phyloP scores from a whole-genome alignment of 2,329 filamentous ascomycete species.

The Penicillium capsulatum region DNA sequence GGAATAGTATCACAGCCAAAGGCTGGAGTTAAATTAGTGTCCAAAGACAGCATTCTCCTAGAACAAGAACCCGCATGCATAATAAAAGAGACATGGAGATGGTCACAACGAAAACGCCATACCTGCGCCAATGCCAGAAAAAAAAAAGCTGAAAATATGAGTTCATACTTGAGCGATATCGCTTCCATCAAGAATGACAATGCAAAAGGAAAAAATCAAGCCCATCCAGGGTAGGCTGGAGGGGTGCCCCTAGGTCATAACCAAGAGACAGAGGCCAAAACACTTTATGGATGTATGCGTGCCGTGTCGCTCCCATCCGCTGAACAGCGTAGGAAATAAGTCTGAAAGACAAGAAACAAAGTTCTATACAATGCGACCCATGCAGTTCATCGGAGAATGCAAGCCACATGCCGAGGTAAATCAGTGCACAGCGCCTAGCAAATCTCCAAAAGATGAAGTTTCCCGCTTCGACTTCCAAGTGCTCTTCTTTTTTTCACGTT shows the following conservation, averaged over 20 bases:
- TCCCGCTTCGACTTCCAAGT: conserved; percentile 45
- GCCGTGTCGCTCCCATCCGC: conserved; percentile 13
- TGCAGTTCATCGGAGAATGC: neutral
- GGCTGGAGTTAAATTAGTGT: no score
- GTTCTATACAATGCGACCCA: conserved; percentile 16
- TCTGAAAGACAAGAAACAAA: conserved; percentile 3
- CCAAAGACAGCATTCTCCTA: no score
- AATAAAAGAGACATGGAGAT: conserved; percentile 1
- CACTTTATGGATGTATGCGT: conserved; percentile 17
- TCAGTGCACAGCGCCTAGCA: conserved; percentile 38
- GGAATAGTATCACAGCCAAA: no score
- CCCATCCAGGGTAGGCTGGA: no score
- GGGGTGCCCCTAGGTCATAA: no score
- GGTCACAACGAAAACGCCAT: conserved; percentile 14
- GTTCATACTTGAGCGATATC: conserved; percentile 13
- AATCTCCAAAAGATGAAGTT: conserved; percentile 33
- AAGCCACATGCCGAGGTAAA: neutral
- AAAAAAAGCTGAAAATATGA: conserved; percentile 13
- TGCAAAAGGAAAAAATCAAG: no score
- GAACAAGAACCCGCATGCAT: neutral
- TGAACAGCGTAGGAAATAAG: neutral
- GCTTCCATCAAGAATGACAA: conserved; percentile 1
- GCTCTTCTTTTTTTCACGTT: conserved; percentile 48
- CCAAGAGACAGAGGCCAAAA: neutral
- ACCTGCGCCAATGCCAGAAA: conserved; percentile 22